These are phyloP conservation scores for Ogataea polymorpha DNA, from an alignment of 805 yeast species.

Conservation along the genomic window DNA sequence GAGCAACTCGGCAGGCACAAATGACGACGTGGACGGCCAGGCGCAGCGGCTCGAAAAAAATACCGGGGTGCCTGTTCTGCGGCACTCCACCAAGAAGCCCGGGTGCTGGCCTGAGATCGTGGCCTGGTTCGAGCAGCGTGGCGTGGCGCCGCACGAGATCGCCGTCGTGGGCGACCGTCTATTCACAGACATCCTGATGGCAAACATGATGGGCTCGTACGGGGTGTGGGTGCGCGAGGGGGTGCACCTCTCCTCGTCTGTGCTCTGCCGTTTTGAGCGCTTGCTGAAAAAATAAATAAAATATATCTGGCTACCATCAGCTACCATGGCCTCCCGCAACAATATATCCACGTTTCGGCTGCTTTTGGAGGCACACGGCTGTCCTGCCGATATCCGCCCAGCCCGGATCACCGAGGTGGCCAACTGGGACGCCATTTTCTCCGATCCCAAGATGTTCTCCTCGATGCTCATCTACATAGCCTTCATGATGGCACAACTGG, in stretches of 20 bases:
- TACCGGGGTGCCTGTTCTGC: constrained; percentile 66
- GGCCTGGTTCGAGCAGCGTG: constrained; percentile 51
- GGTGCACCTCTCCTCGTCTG: constrained; percentile 50
- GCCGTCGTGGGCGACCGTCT: constrained; percentile 89
- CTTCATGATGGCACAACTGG: constrained; percentile 26
- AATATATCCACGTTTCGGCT: constrained; percentile 9
- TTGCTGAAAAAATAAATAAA: constrained; percentile 9
- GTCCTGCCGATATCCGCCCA: constrained; percentile 6
- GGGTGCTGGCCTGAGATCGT: constrained; percentile 73
- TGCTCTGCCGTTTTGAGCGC: constrained; percentile 55
- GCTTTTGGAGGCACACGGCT: constrained; percentile 10
- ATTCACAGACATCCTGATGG: constrained; percentile 90
- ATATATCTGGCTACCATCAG: background rate
- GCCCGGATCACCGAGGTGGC: constrained; percentile 19
- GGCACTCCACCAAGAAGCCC: constrained; percentile 77
- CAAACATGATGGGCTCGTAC: constrained; percentile 85
- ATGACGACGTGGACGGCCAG: constrained; percentile 60
- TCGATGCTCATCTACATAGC: constrained; percentile 21
- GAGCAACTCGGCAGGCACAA: constrained; percentile 90
- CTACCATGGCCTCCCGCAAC: constrained; percentile 5
- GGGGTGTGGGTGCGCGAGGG: constrained; percentile 85
- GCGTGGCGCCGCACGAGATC: constrained; percentile 56
- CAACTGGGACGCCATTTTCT: constrained; percentile 28
- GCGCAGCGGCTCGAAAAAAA: constrained; percentile 59
- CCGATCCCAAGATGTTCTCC: constrained; percentile 18